Evolutionary conservation across 2,329 filamentous ascomycete species (phyloP), one percentile per base, ranked within the genome.

Genomic region (Juglanconis oblonga): DNA sequence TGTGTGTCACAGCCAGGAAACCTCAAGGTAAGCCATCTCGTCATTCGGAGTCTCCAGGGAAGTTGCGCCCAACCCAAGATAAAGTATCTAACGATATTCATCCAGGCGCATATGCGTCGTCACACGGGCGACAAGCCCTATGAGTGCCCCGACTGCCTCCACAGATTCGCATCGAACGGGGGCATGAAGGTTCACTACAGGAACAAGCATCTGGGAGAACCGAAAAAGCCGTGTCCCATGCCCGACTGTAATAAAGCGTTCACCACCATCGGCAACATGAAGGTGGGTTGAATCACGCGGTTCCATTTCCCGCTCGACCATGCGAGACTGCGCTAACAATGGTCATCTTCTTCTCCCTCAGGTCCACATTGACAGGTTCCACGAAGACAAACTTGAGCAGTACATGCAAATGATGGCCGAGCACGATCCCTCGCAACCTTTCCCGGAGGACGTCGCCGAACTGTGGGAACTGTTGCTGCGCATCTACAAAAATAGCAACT

Each of bases 401-500:
- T 44, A 55, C 48, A 9, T 61, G 35, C 48, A 56, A 32, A 50
- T 52, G 11, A 38, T 63, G 17, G 52, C 32, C 8, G 24, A 49
- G 4, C 40, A 36, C 33, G 40, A 58, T n/a, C 10, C n/a, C 38
- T 42, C 42, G 13, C 17, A 53, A 7, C 35, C 31, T 3, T 85
- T 93, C n/a, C 78, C 83, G 0, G 81, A 87, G 42, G 74, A 76
- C 5, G 91, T 97, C 68, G 87, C 85, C 63, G 88, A 92, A 62
- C 79, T 97, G 54, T 92, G 90, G 79, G 85, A 89, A 66, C 96
- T 97, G 76, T 95, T 98, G 71, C 84, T 87, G 4, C 82, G 82
- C 0, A 81, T 97, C n/a, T 97, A 97, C 82, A 97, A 96, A 79
- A 96, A 98, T 76, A 93, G 90, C 76, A 98, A 98, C 82, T 97